Evolutionary conservation across 2,329 filamentous ascomycete genomes (phyloP).

Genomic region (Tolypocladium tundrense): DNA sequence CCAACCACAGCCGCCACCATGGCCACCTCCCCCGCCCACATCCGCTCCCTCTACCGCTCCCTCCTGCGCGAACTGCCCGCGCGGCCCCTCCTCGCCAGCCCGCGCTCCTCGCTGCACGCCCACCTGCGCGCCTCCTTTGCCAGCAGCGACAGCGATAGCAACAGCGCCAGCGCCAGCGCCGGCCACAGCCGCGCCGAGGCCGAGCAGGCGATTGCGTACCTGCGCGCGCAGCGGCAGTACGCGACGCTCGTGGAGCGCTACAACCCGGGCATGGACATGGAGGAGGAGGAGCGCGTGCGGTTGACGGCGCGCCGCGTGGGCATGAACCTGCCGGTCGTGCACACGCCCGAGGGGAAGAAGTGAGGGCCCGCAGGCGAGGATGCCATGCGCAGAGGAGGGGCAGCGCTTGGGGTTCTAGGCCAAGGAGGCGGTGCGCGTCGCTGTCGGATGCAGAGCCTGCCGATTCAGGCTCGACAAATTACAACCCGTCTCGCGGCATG

Average conservation of each 20-base stretch:
- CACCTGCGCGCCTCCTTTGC: slow-evolving; percentile 20
- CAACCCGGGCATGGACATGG: slow-evolving; percentile 85
- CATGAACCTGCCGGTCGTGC: slow-evolving; percentile 73
- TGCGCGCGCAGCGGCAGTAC: slow-evolving; percentile 79
- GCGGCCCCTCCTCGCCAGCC: slow-evolving; percentile 42
- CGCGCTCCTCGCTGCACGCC: slow-evolving; percentile 43
- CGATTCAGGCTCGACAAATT: not conserved
- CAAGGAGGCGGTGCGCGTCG: not conserved
- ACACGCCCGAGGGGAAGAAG: slow-evolving; percentile 2
- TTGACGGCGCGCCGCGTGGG: slow-evolving; percentile 81
- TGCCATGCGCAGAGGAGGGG: not conserved
- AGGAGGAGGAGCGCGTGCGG: slow-evolving; percentile 72
- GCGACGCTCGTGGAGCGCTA: slow-evolving; percentile 76
- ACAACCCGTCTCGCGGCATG: not conserved
- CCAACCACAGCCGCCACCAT: slow-evolving; percentile 9
- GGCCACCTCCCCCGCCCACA: slow-evolving; percentile 31
- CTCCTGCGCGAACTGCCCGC: slow-evolving; percentile 83
- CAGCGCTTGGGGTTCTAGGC: not conserved
- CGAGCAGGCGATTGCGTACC: slow-evolving; percentile 72
- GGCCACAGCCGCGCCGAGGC: slow-evolving; percentile 27
- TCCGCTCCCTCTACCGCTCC: slow-evolving; percentile 76
- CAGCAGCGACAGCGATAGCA: slow-evolving; percentile 12
- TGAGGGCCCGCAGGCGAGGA: not conserved
- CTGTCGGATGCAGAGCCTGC: not conserved
- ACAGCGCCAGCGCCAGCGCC: slow-evolving; percentile 13